Evolutionary conservation across 257 asterid genomes (phyloP).

Genomic region (Buddleja alternifolia): DNA sequence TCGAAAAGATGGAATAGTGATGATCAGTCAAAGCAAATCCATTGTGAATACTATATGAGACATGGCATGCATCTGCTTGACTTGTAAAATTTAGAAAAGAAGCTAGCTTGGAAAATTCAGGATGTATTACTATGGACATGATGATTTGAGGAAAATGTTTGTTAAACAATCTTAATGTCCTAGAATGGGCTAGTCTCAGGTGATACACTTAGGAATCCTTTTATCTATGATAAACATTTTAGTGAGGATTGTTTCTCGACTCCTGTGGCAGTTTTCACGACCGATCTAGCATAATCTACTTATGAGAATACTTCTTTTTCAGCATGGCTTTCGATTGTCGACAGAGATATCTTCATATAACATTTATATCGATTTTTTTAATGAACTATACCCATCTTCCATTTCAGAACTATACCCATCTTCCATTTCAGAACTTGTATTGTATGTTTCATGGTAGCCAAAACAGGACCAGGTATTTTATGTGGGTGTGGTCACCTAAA

Average conservation of each 20-base stretch:
- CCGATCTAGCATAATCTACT: constrained; percentile 1
- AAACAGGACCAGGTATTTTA: background rate
- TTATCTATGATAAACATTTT: background rate
- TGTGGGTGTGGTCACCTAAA: background rate
- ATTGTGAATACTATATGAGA: background rate
- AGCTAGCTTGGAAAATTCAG: background rate
- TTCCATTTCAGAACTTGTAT: background rate
- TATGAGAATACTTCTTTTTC: background rate
- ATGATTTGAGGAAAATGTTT: background rate
- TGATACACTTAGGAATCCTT: background rate
- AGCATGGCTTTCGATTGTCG: background rate
- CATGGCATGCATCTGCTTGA: background rate
- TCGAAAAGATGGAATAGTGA: background rate
- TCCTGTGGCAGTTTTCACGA: background rate
- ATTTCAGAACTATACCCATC: background rate
- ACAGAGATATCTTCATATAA: background rate
- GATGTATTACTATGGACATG: background rate
- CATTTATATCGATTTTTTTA: background rate
- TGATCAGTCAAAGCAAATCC: background rate
- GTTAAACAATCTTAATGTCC: background rate
- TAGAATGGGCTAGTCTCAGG: background rate
- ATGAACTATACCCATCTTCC: background rate
- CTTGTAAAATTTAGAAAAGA: constrained; percentile 2
- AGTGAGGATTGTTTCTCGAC: constrained; percentile 9
- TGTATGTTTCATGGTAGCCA: background rate